Base-by-base conservation (phyloP, 495 filamentous ascomycete species). In the Aspergillus saccharolyticus region DNA sequence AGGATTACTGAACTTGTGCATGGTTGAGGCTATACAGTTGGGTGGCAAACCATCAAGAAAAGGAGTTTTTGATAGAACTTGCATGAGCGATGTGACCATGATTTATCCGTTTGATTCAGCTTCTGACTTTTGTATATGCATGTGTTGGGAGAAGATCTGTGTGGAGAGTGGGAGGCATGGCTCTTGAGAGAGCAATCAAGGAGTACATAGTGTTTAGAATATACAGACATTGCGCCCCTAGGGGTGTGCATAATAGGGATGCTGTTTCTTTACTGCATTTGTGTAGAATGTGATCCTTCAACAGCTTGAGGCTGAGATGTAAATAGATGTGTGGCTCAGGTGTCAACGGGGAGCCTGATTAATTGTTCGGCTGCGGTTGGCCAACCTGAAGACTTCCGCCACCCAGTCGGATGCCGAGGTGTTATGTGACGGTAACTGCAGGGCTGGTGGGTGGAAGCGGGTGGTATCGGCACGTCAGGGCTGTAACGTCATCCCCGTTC, bases 401-500 rank as follows among this genome's bases (percentile, higher is more conserved):
- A 18, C 30, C 61, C 61, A 62, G 57, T 61, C 64, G 64, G 60
- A 57, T 56, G 20, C 51, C 48, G 42, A 17, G 22, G 42, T 48
- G 64, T 67, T 60, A 60, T 45, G 18, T 53, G 47, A 67, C 61
- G 43, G 64, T 67, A 64, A 54, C 45, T 42, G 22, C 47, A 45
- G 1, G 17, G 1, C 7, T 5, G 4, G 33, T 22, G 20, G 56
- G 44, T 62, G 65, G 48, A 24, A 9, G 51, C 56, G 55, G 61
- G 49, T 55, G 59, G 73, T 75, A 74, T 74, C 73, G 73, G 73
- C 71, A 72, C 59, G 69, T 71, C 66, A 73, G 63, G 25, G 55
- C 60, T 48, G 61, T 70, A 70, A 58, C 57, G 62, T 61, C 62
- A 62, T 55, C 33, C 42, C 53, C 58, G 58, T 52, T 12, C 14